Evolutionary conservation across 192 early-diverging fungal species (phyloP).

Genomic region (Coemansia sp.): DNA sequence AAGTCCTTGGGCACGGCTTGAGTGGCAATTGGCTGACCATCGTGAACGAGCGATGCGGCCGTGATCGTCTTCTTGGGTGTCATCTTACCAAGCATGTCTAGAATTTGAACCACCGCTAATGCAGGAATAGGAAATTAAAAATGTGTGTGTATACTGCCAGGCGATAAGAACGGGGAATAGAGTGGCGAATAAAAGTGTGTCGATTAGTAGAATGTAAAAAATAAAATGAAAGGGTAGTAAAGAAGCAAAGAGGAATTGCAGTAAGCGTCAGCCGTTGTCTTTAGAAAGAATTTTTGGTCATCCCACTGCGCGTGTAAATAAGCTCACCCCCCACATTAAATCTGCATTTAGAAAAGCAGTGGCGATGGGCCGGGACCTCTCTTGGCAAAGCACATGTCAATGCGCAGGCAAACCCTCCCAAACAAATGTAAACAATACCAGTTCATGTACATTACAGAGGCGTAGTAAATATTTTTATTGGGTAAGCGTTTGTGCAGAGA

Average conservation of each 20-base stretch:
- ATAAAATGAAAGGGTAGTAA: neutral
- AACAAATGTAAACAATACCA: constrained; percentile 5
- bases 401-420: neutral
- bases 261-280: neutral
- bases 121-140: neutral
- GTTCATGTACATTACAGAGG: constrained; percentile 8
- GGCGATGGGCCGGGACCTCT: neutral
- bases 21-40: constrained; percentile 51
- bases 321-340: neutral
- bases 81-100: constrained; percentile 27
- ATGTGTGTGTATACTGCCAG: neutral
- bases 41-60: constrained; percentile 49
- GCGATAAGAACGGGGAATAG: neutral
- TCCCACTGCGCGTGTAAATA: neutral
- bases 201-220: neutral
- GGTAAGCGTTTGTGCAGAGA: neutral
- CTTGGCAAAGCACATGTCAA: neutral
- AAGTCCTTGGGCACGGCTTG: constrained; percentile 60
- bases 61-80: constrained; percentile 49
- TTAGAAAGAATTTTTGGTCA: neutral
- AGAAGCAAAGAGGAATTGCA: neutral
- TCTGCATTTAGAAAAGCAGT: neutral
- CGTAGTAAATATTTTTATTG: neutral
- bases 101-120: neutral
- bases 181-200: neutral